Base-by-base conservation (phyloP, 2,329 filamentous ascomycete genomes). In the Seiridium cupressi region DNA sequence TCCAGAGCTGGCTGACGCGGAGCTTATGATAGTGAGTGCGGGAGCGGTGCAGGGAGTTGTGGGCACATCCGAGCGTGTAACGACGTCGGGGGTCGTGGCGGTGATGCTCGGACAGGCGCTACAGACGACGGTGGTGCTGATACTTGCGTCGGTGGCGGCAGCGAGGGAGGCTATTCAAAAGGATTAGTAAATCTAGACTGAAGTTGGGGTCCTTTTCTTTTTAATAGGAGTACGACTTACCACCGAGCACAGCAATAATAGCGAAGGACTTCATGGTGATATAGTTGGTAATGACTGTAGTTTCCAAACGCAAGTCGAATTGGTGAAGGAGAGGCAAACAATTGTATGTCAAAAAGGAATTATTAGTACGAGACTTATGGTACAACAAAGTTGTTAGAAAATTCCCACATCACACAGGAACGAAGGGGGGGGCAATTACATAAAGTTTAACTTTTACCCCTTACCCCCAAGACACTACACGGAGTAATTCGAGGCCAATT, bases 71-170 rank as follows among this genome's bases (percentile, higher is more conserved):
- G 51, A 55, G 26, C 51, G 51, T 5, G 51, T 55, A 38, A 55
- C 51, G 18, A 55, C 34, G 38, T 55, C 51, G 32, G 32, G 31
- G 7, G 40, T 35, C 18, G 51, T 42, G 5, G 51, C 35, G 1
- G 51, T 42, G n/a, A 44, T 35, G 35, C 38, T 53, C 5, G 51
- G 51, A 36, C 51, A 55, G 2, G 51, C 26, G 18, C n/a, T 44
- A 26, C 51, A 55, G 35, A 55, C 36, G n/a, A 44, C 36, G 4
- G 40, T 55, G 18, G 51, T 55, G 51, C 51, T 55, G 51, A 44
- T 38, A 34, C 36, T 55, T 18, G 34, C 13, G 32, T 53, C 10
- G 5, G 40, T 18, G 31, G n/a, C 51, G 44, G 34, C 32, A 13
- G 49, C 49, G 11, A 55, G 51, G 6, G 51, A 42, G 31, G 51